Evolutionary conservation across 1,139 yeast genomes (phyloP).

Genomic region (Sugiyamaella sp.): DNA sequence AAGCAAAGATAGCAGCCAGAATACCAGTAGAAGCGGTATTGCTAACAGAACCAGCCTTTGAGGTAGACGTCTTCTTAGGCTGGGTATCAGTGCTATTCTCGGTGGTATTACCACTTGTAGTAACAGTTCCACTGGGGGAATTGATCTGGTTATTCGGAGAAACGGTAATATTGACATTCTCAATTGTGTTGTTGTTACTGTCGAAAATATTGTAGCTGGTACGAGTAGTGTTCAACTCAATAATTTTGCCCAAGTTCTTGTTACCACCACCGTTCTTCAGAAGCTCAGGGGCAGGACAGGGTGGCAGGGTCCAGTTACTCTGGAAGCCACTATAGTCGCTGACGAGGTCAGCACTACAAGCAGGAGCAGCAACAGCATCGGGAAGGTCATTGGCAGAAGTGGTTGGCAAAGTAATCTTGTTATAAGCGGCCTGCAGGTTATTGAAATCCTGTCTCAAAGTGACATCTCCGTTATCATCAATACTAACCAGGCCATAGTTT

Average conservation of each 20-base stretch:
- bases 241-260: constrained; percentile 53
- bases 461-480: constrained; percentile 49
- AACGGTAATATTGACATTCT: constrained; percentile 47
- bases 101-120: constrained; percentile 22
- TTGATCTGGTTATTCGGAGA: constrained; percentile 34
- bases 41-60: constrained; percentile 27
- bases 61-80: constrained; percentile 24
- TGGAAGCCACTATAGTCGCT: constrained; percentile 42
- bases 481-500: constrained; percentile 68
- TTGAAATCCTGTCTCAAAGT: constrained; percentile 57
- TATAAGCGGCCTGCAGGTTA: constrained; percentile 56
- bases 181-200: constrained; percentile 53
- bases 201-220: constrained; percentile 54
- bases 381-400: constrained; percentile 44
- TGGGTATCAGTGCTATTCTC: constrained; percentile 19
- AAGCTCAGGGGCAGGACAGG: constrained; percentile 45
- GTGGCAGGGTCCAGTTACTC: constrained; percentile 46
- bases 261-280: constrained; percentile 57
- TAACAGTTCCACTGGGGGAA: constrained; percentile 32
- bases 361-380: constrained; percentile 31
- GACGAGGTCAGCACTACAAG: constrained; percentile 54
- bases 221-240: constrained; percentile 46
- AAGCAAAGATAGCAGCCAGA: constrained; percentile 29
- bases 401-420: constrained; percentile 44
- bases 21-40: constrained; percentile 26